These are phyloP conservation scores for Pseudogymnoascus sp. DNA, from an alignment of 2,329 filamentous ascomycete genomes.

Conservation along the genomic window DNA sequence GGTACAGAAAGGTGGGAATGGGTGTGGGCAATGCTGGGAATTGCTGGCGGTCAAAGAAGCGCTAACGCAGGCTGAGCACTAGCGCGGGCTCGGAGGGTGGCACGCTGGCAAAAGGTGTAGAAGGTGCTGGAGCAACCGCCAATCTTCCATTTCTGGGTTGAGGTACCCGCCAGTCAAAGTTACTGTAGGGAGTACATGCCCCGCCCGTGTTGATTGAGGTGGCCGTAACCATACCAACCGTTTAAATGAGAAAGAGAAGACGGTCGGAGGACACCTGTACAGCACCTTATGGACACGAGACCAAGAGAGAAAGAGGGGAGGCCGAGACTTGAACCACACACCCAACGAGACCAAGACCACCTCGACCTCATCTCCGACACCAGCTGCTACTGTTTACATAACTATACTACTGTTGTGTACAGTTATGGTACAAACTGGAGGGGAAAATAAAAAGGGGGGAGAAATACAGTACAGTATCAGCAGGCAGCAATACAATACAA, in stretches of 20 bases:
- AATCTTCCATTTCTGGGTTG: not conserved
- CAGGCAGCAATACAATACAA: not conserved
- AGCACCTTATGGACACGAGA: not conserved
- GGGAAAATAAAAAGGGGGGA: not conserved
- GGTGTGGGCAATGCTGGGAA: not conserved
- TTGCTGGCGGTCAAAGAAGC: constrained; percentile 2
- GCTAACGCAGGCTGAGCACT: constrained; percentile 7
- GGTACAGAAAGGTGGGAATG: not conserved
- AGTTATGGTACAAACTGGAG: not conserved
- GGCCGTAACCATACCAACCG: constrained; percentile 3
- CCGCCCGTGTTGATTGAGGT: not conserved
- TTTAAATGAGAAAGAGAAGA: not conserved
- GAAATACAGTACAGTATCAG: not conserved
- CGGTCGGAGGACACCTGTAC: not conserved
- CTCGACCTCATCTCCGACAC: not conserved
- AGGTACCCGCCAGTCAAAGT: constrained; percentile 8
- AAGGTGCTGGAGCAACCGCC: constrained; percentile 9
- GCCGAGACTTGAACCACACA: constrained; percentile 3
- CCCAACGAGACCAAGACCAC: not conserved
- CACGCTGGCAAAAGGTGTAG: constrained; percentile 8
- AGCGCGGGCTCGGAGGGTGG: not conserved
- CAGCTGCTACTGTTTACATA: not conserved
- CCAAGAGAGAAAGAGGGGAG: not conserved
- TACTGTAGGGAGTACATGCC: constrained; percentile 9
- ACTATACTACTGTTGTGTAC: too few relatives aligned